phyloP scores from a whole-genome alignment of 768 basidiomycete species.

The Suillus cothurnatus region DNA sequence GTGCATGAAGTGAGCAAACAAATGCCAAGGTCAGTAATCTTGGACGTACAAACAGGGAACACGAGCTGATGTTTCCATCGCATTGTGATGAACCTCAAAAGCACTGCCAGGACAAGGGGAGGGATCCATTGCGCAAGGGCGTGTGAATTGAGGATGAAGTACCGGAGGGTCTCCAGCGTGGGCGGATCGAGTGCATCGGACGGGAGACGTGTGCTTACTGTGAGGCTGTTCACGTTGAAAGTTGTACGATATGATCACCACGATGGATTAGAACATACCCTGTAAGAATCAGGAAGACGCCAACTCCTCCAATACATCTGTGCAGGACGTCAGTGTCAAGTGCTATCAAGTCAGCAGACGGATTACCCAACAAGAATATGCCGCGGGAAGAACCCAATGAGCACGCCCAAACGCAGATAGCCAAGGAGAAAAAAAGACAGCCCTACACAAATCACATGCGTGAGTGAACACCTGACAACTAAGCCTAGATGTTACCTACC shows the following conservation, averaged over 20 bases:
- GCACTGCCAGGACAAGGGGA: constrained; percentile 73
- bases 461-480: constrained; percentile 7
- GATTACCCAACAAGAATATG: constrained; percentile 93
- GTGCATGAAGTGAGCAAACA: not conserved
- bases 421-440: constrained; percentile 88
- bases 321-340: not conserved
- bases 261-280: constrained; percentile 52
- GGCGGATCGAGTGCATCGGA: constrained; percentile 73
- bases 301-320: constrained; percentile 93
- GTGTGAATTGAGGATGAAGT: constrained; percentile 65
- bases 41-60: constrained; percentile 78
- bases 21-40: constrained; percentile 19
- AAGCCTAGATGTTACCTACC: constrained; percentile 44
- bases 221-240: constrained; percentile 50
- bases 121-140: constrained; percentile 78
- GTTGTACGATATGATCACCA: not conserved
- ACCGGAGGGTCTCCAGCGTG: constrained; percentile 61
- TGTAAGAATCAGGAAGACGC: constrained; percentile 87
- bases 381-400: constrained; percentile 95
- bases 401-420: constrained; percentile 73
- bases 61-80: constrained; percentile 85
- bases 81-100: constrained; percentile 79
- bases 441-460: constrained; percentile 15
- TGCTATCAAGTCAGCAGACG: constrained; percentile 3
- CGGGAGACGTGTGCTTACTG: constrained; percentile 80